A percentile compares a stretch with the other conserved stretches of the same genome.
Conservation (phyloP, 2,329 filamentous ascomycete genomes). For the Fusarium cyanostomum region DNA sequence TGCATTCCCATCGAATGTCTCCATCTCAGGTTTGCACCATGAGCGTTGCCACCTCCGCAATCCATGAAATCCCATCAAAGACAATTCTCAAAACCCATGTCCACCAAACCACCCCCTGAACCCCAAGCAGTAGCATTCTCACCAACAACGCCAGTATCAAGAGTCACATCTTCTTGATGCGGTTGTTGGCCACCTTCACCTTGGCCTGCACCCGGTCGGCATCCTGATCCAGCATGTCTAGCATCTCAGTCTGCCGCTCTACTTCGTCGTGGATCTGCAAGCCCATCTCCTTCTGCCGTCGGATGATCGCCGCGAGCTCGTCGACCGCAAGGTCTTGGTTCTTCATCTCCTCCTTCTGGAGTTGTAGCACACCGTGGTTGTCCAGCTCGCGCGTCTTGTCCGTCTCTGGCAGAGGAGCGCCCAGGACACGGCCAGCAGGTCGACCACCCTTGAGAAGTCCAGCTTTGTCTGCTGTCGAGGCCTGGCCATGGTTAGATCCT, state of each 20-base stretch:
- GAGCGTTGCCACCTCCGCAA: constrained; percentile 41
- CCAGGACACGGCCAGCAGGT: constrained; percentile 71
- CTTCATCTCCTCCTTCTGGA: constrained; percentile 78
- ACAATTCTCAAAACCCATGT: constrained; percentile 42
- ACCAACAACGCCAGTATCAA: constrained; percentile 39
- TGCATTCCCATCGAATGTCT: constrained; percentile 22
- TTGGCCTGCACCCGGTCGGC: constrained; percentile 73
- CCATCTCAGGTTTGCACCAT: constrained; percentile 33
- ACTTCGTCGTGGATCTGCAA: constrained; percentile 79
- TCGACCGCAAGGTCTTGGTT: constrained; percentile 80
- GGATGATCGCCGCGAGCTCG: constrained; percentile 73
- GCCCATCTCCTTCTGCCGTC: constrained; percentile 80
- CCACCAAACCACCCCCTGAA: constrained; percentile 47
- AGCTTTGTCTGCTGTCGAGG: constrained; percentile 59
- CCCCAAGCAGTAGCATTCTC: constrained; percentile 40
- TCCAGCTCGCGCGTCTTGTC: constrained; percentile 80
- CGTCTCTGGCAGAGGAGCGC: constrained; percentile 77
- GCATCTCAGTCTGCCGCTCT: constrained; percentile 74
- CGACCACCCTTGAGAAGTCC: constrained; percentile 54
- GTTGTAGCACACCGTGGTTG: constrained; percentile 76
- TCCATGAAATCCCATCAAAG: constrained; percentile 41
- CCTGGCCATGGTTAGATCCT: constrained; percentile 61
- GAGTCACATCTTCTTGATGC: constrained; percentile 71
- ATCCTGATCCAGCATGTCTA: constrained; percentile 73
- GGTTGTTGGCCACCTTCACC: constrained; percentile 77